These are phyloP conservation scores for Astragalus glycyphyllos DNA, from an alignment of 306 rosid species.

Conservation along the genomic window DNA sequence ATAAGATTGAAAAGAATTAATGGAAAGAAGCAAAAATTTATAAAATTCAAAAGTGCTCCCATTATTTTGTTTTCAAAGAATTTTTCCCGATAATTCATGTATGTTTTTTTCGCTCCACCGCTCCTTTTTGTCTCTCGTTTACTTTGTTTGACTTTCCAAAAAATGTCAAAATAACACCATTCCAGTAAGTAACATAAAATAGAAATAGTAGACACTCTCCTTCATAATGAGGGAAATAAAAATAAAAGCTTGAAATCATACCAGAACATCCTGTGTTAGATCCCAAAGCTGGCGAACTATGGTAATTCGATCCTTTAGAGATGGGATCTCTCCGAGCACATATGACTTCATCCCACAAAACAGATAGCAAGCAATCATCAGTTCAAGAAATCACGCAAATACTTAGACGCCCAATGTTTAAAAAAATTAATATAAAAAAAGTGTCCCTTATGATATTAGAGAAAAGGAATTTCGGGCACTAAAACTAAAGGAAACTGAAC, in stretches of 20 bases:
- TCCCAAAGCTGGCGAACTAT: constrained; percentile 93
- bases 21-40: neutral
- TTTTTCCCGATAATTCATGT: neutral
- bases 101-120: too few species aligned
- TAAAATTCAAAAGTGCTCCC: constrained; percentile 23
- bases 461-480: constrained; percentile 14
- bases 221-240: constrained; percentile 27
- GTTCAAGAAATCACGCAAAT: constrained; percentile 7
- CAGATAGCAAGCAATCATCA: constrained; percentile 42
- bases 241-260: constrained; percentile 46
- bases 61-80: neutral
- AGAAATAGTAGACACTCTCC: constrained; percentile 21
- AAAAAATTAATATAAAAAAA: constrained; percentile 11
- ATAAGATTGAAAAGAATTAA: too few species aligned
- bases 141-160: constrained; percentile 7
- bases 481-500: constrained; percentile 20
- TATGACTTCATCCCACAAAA: constrained; percentile 75
- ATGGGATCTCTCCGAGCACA: constrained; percentile 96
- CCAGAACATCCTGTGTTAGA: constrained; percentile 88
- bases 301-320: constrained; percentile 83
- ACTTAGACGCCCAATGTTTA: constrained; percentile 10
- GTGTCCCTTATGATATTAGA: constrained; percentile 10
- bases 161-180: neutral
- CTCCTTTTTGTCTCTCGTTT: too few species aligned
- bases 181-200: constrained; percentile 8